A percentile compares a stretch with the other conserved stretches of the same genome.
Evolutionary conservation across 495 filamentous ascomycete genomes (phyloP).

Genomic region (Extremus antarcticus): DNA sequence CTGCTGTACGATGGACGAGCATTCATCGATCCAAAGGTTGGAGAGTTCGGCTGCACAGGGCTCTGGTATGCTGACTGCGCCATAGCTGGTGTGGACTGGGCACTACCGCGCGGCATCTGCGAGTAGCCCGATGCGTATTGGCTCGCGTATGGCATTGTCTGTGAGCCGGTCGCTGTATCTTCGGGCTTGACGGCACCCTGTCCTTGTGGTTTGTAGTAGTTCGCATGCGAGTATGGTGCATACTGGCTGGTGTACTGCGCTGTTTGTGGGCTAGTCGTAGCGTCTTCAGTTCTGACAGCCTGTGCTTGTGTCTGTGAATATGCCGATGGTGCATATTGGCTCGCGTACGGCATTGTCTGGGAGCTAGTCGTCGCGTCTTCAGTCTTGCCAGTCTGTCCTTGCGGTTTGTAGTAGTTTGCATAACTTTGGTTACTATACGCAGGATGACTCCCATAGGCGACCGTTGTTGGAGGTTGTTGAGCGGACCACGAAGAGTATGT

Average conservation of each 20-base stretch:
- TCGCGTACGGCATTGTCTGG: not conserved
- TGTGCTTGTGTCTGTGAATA: too few species aligned
- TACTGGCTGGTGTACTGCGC: too few species aligned
- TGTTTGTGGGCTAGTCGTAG: too few species aligned
- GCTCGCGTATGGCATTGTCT: too few species aligned
- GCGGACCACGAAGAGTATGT: conserved; percentile 11
- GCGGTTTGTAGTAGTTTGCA: not conserved
- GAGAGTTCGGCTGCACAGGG: conserved; percentile 1
- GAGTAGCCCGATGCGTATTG: too few species aligned
- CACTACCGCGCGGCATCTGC: not conserved
- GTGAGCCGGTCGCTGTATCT: too few species aligned
- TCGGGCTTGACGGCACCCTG: too few species aligned
- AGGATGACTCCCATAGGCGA: conserved; percentile 6
- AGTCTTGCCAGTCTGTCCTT: conserved; percentile 1
- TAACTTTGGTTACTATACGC: conserved; percentile 6
- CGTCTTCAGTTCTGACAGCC: too few species aligned
- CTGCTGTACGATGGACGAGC: conserved; percentile 11
- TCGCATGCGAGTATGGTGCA: not conserved
- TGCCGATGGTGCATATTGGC: conserved; percentile 5
- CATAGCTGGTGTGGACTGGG: conserved; percentile 6
- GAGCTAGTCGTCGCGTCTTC: conserved; percentile 1
- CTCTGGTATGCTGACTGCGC: conserved; percentile 13
- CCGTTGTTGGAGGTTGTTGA: conserved; percentile 2
- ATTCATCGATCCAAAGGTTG: conserved; percentile 16
- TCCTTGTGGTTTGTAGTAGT: too few species aligned